Evolutionary conservation across 2,329 filamentous ascomycete genomes (phyloP).

Genomic region (Phialophora tarda): DNA sequence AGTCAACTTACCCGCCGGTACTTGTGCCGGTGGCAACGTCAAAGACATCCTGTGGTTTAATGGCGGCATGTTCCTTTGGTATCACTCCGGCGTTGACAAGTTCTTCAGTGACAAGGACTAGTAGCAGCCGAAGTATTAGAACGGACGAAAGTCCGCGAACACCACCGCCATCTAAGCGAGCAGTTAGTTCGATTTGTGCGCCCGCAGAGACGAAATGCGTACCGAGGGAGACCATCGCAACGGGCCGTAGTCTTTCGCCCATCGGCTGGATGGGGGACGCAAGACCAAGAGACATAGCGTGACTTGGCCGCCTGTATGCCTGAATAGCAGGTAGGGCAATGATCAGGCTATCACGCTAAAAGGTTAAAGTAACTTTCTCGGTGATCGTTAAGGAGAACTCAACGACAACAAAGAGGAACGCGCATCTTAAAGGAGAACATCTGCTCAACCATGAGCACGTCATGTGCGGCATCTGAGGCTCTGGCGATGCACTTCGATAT

Average conservation of each 20-base stretch:
- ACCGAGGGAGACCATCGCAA: slow-evolving; percentile 34
- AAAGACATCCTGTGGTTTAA: slow-evolving; percentile 47
- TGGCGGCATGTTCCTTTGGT: slow-evolving; percentile 17
- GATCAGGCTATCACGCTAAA: neutral
- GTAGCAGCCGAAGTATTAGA: slow-evolving; percentile 46
- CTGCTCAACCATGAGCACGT: neutral
- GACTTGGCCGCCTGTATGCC: neutral
- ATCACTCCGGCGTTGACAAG: slow-evolving; percentile 26
- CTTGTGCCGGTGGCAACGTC: slow-evolving; percentile 51
- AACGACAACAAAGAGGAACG: neutral
- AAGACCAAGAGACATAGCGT: neutral
- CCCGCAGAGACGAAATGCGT: neutral
- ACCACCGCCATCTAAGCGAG: slow-evolving; percentile 49
- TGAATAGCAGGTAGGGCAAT: neutral
- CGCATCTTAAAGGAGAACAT: neutral
- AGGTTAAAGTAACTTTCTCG: slow-evolving; percentile 6
- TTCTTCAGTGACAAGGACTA: slow-evolving; percentile 42
- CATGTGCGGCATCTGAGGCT: neutral
- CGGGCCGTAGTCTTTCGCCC: slow-evolving; percentile 6
- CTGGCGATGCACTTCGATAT: neutral
- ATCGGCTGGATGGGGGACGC: neutral
- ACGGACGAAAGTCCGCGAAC: slow-evolving; percentile 49
- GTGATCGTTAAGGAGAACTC: neutral
- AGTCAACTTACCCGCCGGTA: slow-evolving; percentile 45
- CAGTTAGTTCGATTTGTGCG: neutral